phyloP scores from a whole-genome alignment of 2,329 filamentous ascomycete species.

The Graphilbum sp. region DNA sequence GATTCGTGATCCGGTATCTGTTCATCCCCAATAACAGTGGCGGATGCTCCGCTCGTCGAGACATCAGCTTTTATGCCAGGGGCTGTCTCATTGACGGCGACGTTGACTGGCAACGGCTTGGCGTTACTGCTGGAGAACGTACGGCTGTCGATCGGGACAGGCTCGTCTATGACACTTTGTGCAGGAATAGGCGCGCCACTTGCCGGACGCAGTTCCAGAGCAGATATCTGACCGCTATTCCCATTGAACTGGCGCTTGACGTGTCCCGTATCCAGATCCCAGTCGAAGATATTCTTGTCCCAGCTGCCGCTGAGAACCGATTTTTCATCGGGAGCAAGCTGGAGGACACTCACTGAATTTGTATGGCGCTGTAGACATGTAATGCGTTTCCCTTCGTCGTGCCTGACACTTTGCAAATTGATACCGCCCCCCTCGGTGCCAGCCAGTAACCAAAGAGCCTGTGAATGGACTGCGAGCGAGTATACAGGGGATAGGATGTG shows the following conservation, averaged over 20 bases:
- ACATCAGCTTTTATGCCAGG: constrained; percentile 14
- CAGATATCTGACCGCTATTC: constrained; percentile 68
- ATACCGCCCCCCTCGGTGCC: constrained; percentile 84
- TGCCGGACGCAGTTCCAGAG: constrained; percentile 69
- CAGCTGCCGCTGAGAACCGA: constrained; percentile 85
- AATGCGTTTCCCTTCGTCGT: constrained; percentile 88
- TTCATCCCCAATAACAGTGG: constrained; percentile 17
- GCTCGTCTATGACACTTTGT: constrained; percentile 45
- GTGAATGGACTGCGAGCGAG: constrained; percentile 77
- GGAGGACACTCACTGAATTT: constrained; percentile 80
- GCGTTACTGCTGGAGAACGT: constrained; percentile 67
- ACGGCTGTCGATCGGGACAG: constrained; percentile 42
- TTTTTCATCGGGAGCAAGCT: constrained; percentile 67
- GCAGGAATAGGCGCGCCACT: constrained; percentile 56
- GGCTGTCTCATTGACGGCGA: constrained; percentile 24
- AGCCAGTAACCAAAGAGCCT: constrained; percentile 80
- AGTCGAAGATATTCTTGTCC: constrained; percentile 89
- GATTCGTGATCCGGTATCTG: constrained; percentile 53
- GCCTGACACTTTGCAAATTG: constrained; percentile 81
- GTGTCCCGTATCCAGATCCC: constrained; percentile 81
- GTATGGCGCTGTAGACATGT: constrained; percentile 66
- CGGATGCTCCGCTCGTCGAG: constrained; percentile 16
- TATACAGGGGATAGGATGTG: constrained; percentile 75
- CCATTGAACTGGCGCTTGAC: constrained; percentile 61
- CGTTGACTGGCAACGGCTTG: constrained; percentile 39